Evolutionary conservation across 768 basidiomycete genomes (phyloP).

Genomic region (Phylloporus rhodoxanthus): DNA sequence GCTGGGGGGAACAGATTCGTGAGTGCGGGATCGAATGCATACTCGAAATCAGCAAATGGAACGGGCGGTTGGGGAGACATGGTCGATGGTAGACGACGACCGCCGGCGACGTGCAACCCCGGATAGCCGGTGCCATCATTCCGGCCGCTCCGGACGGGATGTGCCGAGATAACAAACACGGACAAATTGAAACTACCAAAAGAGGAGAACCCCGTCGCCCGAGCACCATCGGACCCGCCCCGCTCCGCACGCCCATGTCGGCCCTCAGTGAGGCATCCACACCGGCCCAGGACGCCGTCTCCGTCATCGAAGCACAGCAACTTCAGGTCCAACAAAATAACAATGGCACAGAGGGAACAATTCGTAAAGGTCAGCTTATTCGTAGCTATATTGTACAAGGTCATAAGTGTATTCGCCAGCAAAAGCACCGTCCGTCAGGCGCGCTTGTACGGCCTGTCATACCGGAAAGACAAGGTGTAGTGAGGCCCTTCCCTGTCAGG

Average conservation of each 20-base stretch:
- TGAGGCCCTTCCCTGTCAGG: conserved; percentile 79
- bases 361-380: conserved; percentile 56
- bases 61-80: conserved; percentile 45
- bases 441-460: conserved; percentile 78
- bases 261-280: conserved; percentile 65
- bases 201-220: conserved; percentile 24
- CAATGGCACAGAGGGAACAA: conserved; percentile 27
- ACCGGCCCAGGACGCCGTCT: conserved; percentile 60
- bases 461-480: conserved; percentile 80
- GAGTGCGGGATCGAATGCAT: conserved; percentile 60
- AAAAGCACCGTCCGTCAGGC: conserved; percentile 75
- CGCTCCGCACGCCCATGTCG: conserved; percentile 59
- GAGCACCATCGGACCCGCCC: conserved; percentile 26
- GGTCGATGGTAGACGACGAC: conserved; percentile 11
- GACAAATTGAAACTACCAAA: conserved; percentile 20
- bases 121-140: conserved; percentile 17
- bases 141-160: conserved; percentile 6
- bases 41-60: conserved; percentile 65
- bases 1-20: conserved; percentile 54
- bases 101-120: conserved; percentile 18
- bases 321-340: conserved; percentile 35
- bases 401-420: conserved; percentile 37
- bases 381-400: conserved; percentile 7
- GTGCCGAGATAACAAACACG: conserved; percentile 22
- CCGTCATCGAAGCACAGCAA: conserved; percentile 54